Base-by-base conservation (phyloP, 441 rosid genomes). In the Macaranga tanarius region DNA sequence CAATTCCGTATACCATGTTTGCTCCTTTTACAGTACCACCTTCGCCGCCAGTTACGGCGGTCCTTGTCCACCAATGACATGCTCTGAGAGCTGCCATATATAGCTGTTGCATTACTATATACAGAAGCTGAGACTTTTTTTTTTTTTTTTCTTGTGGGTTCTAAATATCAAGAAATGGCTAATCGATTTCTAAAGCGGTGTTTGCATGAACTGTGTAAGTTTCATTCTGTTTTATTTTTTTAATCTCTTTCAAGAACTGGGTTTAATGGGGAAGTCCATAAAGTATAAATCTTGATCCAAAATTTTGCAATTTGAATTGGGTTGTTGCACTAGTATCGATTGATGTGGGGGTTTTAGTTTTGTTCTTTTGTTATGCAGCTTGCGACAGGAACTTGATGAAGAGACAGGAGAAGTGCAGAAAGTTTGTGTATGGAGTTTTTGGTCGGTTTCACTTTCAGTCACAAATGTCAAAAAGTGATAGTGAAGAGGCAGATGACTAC, bases 381-480 rank as follows among this genome's bases (percentile, higher is more conserved):
- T 63, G 74, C 65, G 59, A 77, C 62, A 85, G 72, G 67, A 78
- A 73, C 42, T 68, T 83, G 23, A 72, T 70, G 45, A 81, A 59
- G 85, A 80, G 80, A 58, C 81, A 76, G 62, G 86, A 78, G 57
- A 67, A 76, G 12, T 79, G 77, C 71, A 59, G 74, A 52, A 78
- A 85, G 77, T 76, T 83, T 66, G 48, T 80, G 19, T 72, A 80
- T 74, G 85, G 84, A 61, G 77, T 85, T 63, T 70, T 85, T 67
- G 71, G 77, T 26, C 76, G 93, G 59, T 80, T 68, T 76, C 86
- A 77, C 56, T 80, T 68, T 76, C 86, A 77, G 61, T 89, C 90
- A 1, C 83, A 76, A 45, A 67, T 75, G 64, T 78, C 92, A 54
- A 84, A 79, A 55, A 51, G 82, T 10, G 89, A 76, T 47, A 76